Evolutionary conservation across 305 asterid species (phyloP).

Genomic region (Fraxinus greggii): DNA sequence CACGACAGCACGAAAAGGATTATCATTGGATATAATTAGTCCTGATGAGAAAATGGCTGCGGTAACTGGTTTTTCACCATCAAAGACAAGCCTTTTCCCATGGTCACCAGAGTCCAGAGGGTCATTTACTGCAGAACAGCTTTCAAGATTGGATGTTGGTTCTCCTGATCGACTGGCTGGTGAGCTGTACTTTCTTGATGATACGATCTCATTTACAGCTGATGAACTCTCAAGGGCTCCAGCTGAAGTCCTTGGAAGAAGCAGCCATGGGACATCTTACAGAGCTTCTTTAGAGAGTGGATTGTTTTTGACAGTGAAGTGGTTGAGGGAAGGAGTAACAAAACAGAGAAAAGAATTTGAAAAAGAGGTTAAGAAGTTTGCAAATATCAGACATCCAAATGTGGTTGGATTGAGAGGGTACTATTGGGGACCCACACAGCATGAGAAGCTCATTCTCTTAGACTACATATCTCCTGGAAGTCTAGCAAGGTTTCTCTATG

Average conservation of each 20-base stretch:
- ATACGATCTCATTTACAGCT: conserved; percentile 76
- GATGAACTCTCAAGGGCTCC: conserved; percentile 96
- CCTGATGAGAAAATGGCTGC: conserved; percentile 70
- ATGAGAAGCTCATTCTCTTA: conserved; percentile 91
- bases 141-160: conserved; percentile 71
- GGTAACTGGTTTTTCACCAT: conserved; percentile 75
- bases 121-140: conserved; percentile 64
- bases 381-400: conserved; percentile 89
- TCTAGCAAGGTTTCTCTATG: conserved; percentile 85
- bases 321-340: conserved; percentile 98
- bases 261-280: conserved; percentile 97
- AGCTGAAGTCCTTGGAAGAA: conserved; percentile 95
- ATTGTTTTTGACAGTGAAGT: conserved; percentile 83
- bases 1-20: conserved; percentile 58
- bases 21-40: conserved; percentile 60
- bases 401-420: conserved; percentile 97
- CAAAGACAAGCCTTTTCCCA: conserved; percentile 75
- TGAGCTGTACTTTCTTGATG: conserved; percentile 92
- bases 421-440: conserved; percentile 99
- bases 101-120: conserved; percentile 95
- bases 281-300: conserved; percentile 83
- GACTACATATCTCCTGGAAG: conserved; percentile 94
- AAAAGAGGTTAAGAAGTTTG: conserved; percentile 91
- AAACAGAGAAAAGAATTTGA: conserved; percentile 96
- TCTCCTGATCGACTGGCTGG: conserved; percentile 90